A percentile compares a stretch with the other conserved stretches of the same genome.
Evolutionary conservation across 2,329 filamentous ascomycete genomes (phyloP).

Genomic region (Cladosporium velox): DNA sequence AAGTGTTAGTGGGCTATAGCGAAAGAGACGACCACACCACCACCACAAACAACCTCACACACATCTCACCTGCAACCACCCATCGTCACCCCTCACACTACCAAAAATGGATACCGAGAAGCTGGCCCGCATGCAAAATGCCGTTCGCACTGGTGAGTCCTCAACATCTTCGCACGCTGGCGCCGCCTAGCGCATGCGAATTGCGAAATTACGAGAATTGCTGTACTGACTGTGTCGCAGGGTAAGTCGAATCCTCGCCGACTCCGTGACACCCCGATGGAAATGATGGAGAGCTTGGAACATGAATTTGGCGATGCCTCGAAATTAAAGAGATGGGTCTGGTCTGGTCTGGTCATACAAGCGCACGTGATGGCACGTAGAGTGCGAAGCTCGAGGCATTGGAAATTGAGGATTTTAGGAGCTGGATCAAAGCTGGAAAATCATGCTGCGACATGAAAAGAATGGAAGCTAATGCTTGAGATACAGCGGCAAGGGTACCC

Average conservation of each 20-base stretch:
- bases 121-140: slow-evolving; percentile 66
- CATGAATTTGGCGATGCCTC: neutral
- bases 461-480: slow-evolving; percentile 16
- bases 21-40: slow-evolving; percentile 20
- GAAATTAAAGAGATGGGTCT: slow-evolving; percentile 5
- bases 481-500: slow-evolving; percentile 90
- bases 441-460: slow-evolving; percentile 3
- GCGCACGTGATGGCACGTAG: slow-evolving; percentile 2
- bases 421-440: neutral
- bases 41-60: slow-evolving; percentile 1
- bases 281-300: slow-evolving; percentile 11
- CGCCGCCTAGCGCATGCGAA: neutral
- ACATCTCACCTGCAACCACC: slow-evolving; percentile 1
- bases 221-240: slow-evolving; percentile 33
- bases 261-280: neutral
- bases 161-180: neutral
- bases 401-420: neutral
- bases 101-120: slow-evolving; percentile 64
- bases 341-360: neutral
- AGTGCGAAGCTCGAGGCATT: slow-evolving; percentile 9
- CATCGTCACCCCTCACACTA: slow-evolving; percentile 3
- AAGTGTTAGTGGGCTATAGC: slow-evolving; percentile 16
- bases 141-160: slow-evolving; percentile 70
- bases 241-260: slow-evolving; percentile 33
- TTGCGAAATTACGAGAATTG: slow-evolving; percentile 18